Evolutionary conservation across 306 rosid genomes (phyloP).

Genomic region (Quercus berberidifolia): DNA sequence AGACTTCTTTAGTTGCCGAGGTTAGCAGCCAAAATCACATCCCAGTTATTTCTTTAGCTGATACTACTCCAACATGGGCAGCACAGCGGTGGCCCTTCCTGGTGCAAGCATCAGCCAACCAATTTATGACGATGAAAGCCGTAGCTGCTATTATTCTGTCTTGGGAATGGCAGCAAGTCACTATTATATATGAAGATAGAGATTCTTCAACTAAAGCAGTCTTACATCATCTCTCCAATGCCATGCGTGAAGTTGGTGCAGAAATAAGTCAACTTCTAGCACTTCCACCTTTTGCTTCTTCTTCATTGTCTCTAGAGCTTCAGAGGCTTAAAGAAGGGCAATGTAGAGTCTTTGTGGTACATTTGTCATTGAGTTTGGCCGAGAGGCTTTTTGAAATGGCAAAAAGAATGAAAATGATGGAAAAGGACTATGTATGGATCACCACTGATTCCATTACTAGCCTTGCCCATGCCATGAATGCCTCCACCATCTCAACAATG

Average conservation of each 20-base stretch:
- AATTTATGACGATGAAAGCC: slow-evolving; percentile 34
- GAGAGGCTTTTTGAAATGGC: slow-evolving; percentile 33
- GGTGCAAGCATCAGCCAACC: slow-evolving; percentile 30
- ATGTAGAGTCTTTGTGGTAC: slow-evolving; percentile 38
- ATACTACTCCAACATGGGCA: slow-evolving; percentile 43
- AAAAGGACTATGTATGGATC: slow-evolving; percentile 52
- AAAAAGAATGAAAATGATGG: slow-evolving; percentile 43
- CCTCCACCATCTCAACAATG: slow-evolving; percentile 34
- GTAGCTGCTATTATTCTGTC: slow-evolving; percentile 39
- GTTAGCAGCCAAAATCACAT: slow-evolving; percentile 24
- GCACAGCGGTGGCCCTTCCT: slow-evolving; percentile 34
- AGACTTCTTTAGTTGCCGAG: slow-evolving; percentile 34
- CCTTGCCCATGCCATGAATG: slow-evolving; percentile 42
- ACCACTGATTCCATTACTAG: slow-evolving; percentile 41
- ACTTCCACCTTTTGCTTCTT: slow-evolving; percentile 28
- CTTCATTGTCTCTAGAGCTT: slow-evolving; percentile 31
- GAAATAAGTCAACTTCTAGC: slow-evolving; percentile 19
- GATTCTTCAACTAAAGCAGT: slow-evolving; percentile 25
- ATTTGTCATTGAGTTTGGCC: slow-evolving; percentile 28
- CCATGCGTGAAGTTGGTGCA: slow-evolving; percentile 22
- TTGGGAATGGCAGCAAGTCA: slow-evolving; percentile 32
- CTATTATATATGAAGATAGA: slow-evolving; percentile 35
- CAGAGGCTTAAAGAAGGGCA: slow-evolving; percentile 31
- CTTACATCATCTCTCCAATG: slow-evolving; percentile 26
- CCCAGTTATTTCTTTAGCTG: slow-evolving; percentile 40